Percentiles rank a stretch among this genome's conserved stretches.
These are phyloP conservation scores for Podospora comata DNA, from an alignment of 495 filamentous ascomycete genomes.

Conservation along the genomic window DNA sequence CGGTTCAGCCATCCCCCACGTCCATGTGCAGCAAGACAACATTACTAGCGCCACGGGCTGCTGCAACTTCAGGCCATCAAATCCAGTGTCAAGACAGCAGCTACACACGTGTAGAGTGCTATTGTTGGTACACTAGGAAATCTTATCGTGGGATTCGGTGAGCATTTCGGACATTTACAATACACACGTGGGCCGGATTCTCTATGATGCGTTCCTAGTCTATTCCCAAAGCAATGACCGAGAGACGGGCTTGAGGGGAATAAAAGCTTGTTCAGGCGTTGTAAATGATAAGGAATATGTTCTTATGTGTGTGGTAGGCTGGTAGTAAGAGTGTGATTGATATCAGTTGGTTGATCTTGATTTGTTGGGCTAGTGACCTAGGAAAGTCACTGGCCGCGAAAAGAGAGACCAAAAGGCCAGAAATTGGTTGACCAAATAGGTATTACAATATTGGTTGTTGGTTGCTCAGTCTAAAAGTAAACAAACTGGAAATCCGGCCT, in stretches of 20 bases:
- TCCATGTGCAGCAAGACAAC: background rate
- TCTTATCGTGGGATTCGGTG: background rate
- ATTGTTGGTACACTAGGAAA: background rate
- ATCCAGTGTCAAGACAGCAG: background rate
- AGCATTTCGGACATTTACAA: background rate
- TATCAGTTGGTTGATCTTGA: background rate
- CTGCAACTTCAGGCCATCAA: background rate
- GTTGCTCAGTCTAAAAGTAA: no score
- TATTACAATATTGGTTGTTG: no score
- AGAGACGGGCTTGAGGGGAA: background rate
- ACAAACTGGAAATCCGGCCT: no score
- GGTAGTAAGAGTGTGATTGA: background rate
- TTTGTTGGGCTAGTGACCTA: no score
- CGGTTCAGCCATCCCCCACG: background rate
- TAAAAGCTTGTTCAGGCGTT: background rate
- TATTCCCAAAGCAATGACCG: slow-evolving; percentile 2
- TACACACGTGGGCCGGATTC: background rate
- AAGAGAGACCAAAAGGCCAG: no score
- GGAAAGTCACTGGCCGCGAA: no score
- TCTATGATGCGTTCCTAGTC: background rate
- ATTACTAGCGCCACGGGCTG: slow-evolving; percentile 1
- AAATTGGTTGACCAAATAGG: no score
- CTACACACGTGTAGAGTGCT: background rate
- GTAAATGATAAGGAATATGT: background rate
- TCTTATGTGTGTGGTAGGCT: background rate